Conservation (phyloP, 2,329 filamentous ascomycete species). For the Emericellopsis cladophorae region DNA sequence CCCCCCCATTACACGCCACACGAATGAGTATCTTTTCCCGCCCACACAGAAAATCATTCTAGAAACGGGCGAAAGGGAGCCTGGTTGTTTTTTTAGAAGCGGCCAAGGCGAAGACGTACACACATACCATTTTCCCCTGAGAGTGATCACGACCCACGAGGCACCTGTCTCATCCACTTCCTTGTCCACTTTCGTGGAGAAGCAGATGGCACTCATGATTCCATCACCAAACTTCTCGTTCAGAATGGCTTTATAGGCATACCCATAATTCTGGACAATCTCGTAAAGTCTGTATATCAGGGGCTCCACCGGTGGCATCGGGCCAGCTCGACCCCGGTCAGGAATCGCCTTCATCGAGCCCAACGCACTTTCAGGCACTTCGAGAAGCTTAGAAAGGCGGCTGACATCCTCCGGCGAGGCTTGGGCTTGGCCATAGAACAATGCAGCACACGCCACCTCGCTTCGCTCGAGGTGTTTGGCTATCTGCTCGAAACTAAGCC, state of each 20-base stretch:
- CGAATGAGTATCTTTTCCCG: too few relatives aligned
- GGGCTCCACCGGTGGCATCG: constrained; percentile 23
- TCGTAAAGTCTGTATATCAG: constrained; percentile 81
- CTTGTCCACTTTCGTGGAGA: constrained; percentile 85
- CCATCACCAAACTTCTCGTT: constrained; percentile 94
- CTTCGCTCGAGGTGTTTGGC: constrained; percentile 60
- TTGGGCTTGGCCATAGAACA: constrained; percentile 82
- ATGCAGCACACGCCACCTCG: constrained; percentile 73
- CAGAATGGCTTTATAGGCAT: constrained; percentile 86
- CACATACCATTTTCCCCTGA: constrained; percentile 71
- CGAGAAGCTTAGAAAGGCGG: constrained; percentile 54
- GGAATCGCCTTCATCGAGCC: constrained; percentile 57
- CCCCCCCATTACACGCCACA: too few relatives aligned
- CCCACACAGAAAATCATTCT: not conserved
- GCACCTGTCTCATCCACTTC: constrained; percentile 75
- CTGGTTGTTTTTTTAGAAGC: constrained; percentile 6
- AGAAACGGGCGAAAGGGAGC: constrained; percentile 20
- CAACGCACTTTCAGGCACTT: constrained; percentile 43
- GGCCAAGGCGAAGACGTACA: not conserved
- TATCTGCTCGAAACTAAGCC: constrained; percentile 70
- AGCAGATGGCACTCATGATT: constrained; percentile 93
- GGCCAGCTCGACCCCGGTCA: constrained; percentile 56
- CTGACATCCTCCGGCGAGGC: constrained; percentile 56
- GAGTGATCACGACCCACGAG: constrained; percentile 73
- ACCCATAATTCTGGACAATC: constrained; percentile 93